Conservation (phyloP, 2,329 filamentous ascomycete genomes). For the Mycosphaerella sp. region DNA sequence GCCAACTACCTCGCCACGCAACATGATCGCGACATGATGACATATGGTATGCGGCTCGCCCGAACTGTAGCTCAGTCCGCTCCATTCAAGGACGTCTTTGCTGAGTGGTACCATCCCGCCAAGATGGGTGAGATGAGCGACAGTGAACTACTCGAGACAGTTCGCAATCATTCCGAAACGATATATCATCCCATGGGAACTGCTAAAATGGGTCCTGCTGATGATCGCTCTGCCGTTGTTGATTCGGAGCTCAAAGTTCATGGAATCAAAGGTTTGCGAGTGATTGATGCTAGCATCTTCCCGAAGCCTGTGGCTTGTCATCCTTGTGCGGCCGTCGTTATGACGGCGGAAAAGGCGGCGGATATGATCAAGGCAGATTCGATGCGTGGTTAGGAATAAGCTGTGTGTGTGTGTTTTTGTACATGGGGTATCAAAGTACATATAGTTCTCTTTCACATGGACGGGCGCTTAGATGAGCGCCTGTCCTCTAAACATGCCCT, state of each 20-base stretch:
- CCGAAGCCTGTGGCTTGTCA: constrained; percentile 18
- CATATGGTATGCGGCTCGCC: constrained; percentile 13
- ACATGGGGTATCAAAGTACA: constrained; percentile 17
- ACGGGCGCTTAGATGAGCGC: constrained; percentile 41
- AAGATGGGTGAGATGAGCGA: constrained; percentile 11
- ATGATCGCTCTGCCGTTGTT: constrained; percentile 23
- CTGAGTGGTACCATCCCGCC: constrained; percentile 11
- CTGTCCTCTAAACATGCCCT: constrained; percentile 54
- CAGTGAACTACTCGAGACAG: constrained; percentile 11
- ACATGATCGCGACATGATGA: constrained; percentile 20
- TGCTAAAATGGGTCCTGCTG: constrained; percentile 16
- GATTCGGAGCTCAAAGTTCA: constrained; percentile 25
- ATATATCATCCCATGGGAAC: constrained; percentile 24
- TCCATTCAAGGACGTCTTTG: constrained; percentile 14
- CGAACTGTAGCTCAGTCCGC: constrained; percentile 6
- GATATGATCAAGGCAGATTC: constrained; percentile 27
- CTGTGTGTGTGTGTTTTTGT: too few relatives aligned
- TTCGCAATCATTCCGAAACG: constrained; percentile 12
- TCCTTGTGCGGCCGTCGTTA: constrained; percentile 24
- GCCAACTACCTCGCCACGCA: constrained; percentile 34
- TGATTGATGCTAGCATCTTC: constrained; percentile 30
- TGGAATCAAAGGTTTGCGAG: constrained; percentile 24
- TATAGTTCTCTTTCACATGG: not conserved
- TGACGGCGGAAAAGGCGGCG: constrained; percentile 27
- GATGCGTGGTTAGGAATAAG: too few relatives aligned